A percentile compares a stretch with the other conserved stretches of the same genome.
Conservation (phyloP, 139 green algal genomes). For the Chara braunii region DNA sequence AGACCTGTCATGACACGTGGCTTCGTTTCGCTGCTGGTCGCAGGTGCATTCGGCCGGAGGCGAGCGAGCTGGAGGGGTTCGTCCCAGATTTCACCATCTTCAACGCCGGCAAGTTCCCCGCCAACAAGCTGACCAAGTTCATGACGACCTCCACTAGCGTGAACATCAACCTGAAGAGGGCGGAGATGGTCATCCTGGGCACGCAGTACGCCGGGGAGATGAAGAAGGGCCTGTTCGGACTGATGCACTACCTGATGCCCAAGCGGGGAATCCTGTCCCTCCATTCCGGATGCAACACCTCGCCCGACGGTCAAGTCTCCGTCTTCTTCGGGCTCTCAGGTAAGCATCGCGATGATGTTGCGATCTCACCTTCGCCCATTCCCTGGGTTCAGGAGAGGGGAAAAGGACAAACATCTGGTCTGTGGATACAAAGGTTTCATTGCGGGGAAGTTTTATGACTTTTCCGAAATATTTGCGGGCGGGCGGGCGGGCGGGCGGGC, state of each 20-base stretch:
- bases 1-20: too few relatives aligned
- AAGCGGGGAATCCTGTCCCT: constrained; percentile 67
- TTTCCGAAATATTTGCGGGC: too few relatives aligned
- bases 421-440: too few relatives aligned
- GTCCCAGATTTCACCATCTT: constrained; percentile 89
- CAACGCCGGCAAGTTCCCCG: constrained; percentile 81
- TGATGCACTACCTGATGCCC: constrained; percentile 92
- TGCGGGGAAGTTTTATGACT: too few relatives aligned
- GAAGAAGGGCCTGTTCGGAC: constrained; percentile 78
- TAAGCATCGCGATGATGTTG: neutral
- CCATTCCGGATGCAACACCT: constrained; percentile 71
- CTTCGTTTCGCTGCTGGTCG: too few relatives aligned
- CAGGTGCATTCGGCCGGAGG: constrained; percentile 57
- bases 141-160: constrained; percentile 84
- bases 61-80: constrained; percentile 67
- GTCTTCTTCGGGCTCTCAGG: constrained; percentile 45
- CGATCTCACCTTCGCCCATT: too few relatives aligned
- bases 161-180: constrained; percentile 66
- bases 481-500: too few relatives aligned
- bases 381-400: too few relatives aligned
- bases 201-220: constrained; percentile 84
- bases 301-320: constrained; percentile 46
- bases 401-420: too few relatives aligned
- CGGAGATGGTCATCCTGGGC: constrained; percentile 63
- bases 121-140: constrained; percentile 72